Evolutionary conservation across 768 basidiomycete species (phyloP).

Genomic region (Kwoniella sp.): DNA sequence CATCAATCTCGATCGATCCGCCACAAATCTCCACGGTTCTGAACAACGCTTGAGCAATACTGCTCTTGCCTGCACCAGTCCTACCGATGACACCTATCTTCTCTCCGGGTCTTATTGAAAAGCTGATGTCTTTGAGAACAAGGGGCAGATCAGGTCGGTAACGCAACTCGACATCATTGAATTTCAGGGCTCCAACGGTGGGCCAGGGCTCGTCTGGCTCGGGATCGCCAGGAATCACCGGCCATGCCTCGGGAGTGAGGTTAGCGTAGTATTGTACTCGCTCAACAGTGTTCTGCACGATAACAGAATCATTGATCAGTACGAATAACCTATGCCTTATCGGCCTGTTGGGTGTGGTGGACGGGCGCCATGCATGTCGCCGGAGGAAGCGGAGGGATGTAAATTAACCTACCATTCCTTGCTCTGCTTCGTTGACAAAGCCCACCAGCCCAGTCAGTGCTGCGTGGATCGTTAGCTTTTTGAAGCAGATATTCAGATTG

Average conservation of each 20-base stretch:
- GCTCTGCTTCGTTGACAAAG: background rate
- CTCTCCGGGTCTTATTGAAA: slow-evolving; percentile 72
- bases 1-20: slow-evolving; percentile 63
- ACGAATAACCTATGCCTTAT: too few species aligned
- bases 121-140: slow-evolving; percentile 71
- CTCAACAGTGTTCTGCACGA: slow-evolving; percentile 66
- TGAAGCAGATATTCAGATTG: too few species aligned
- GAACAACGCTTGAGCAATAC: slow-evolving; percentile 61
- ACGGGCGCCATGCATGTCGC: too few species aligned
- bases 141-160: slow-evolving; percentile 80
- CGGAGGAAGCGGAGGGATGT: background rate
- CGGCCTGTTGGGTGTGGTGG: too few species aligned
- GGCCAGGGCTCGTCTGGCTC: slow-evolving; percentile 68
- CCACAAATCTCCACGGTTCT: slow-evolving; percentile 65
- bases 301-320: too few species aligned
- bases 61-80: slow-evolving; percentile 65
- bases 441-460: slow-evolving; percentile 1
- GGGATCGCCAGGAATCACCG: slow-evolving; percentile 58
- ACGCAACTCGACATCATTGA: slow-evolving; percentile 62
- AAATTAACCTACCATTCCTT: background rate
- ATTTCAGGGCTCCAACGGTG: slow-evolving; percentile 69
- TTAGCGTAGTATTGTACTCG: slow-evolving; percentile 74
- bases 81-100: slow-evolving; percentile 75
- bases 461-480: background rate
- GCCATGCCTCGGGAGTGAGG: slow-evolving; percentile 72